Evolutionary conservation across 306 rosid genomes (phyloP), one percentile per base, ranked within the genome.

Genomic region (Begonia masoniana): DNA sequence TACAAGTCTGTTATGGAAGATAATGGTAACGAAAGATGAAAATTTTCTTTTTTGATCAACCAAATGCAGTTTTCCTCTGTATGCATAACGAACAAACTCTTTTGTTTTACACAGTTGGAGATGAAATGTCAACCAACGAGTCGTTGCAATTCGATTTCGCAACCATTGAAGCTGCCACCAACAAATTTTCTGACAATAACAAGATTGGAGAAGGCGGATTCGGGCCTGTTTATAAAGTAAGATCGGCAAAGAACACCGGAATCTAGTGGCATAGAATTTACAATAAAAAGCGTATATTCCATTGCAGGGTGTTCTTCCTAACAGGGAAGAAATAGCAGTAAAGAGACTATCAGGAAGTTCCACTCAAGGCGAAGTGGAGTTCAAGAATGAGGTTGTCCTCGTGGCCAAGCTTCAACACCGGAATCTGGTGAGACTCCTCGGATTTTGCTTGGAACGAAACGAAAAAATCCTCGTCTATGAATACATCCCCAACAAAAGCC

Each of bases 171-270:
- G 59, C 45, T 6, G 72, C 72, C 13, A 71, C 76, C 7, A 49
- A 54, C 12, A 53, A 52, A 2, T 66, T 71, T 50, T 57, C 69
- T 7, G 35, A 41, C n/a, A 15, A 41, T 10, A 66, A 66, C 42
- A 71, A 11, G 57, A 15, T 71, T 4, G 69, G 72, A 6, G 47
- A 48, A 50, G 76, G 76, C 4, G 76, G 72, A 17, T 67, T 60
- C 50, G 62, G 71, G 16, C 56, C 21, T 19, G 71, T 67, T 12
- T 67, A 54, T 23, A 67, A 54, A 66, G 72, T 49, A 15, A 16
- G 10, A 50, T 47, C 15, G 15, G 0, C 13, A 2, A 3, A 26
- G 19, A 12, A 12, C 7, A 8, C 13, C 15, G 10, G 15, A 13
- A 10, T 43, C 0, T 43, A 2, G 2, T 10, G n/a, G 11, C 2